Evolutionary conservation across 2,329 filamentous ascomycete genomes (phyloP), one percentile per base, ranked within the genome.

Genomic region (Hypoxylon sp.): DNA sequence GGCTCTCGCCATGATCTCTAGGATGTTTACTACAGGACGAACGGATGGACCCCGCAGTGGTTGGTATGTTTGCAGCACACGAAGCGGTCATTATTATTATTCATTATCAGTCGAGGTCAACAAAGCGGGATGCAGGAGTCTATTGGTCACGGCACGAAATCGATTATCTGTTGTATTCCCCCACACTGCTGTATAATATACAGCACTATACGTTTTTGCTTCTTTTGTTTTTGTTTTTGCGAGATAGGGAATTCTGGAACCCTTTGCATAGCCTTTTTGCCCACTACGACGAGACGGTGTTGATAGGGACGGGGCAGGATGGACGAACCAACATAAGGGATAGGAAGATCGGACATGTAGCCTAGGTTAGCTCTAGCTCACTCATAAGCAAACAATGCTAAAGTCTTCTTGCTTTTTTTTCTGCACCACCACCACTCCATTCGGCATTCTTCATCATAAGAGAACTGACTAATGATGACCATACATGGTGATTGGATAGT

Each of bases 1-100:
- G 69, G 69, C 69, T 61, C n/a, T 61, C n/a, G 66, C 66, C 66
- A 72, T 46, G 61, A 65, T 68, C 53, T 66, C 65, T 66, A 68
- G 48, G 62, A 67, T 53, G 55, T 53, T 67, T 27, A 40, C 30
- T 55, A 46, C 31, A 62, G 59, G 61, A 72, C 61, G 66, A 64
- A 68, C 35, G 64, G 60, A 67, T 33, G 46, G 51, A 56, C 55
- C 40, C 55, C 40, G n/a, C 33, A 61, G 30, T 35, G 22, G 42
- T 59, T 22, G 48, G 35, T 58, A 58, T 53, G 49, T 35, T 65
- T 64, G 54, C 44, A 64, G 58, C 61, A 62, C 53, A 64, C n/a
- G 51, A 57, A 27, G 57, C 35, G 57, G 58, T 50, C 31, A 59
- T 50, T 42, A 44, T 51, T 42, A 44, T 51, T 62, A 66, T 64